Base-by-base conservation (phyloP, 805 yeast species). In the Lachancea meyersii region DNA sequence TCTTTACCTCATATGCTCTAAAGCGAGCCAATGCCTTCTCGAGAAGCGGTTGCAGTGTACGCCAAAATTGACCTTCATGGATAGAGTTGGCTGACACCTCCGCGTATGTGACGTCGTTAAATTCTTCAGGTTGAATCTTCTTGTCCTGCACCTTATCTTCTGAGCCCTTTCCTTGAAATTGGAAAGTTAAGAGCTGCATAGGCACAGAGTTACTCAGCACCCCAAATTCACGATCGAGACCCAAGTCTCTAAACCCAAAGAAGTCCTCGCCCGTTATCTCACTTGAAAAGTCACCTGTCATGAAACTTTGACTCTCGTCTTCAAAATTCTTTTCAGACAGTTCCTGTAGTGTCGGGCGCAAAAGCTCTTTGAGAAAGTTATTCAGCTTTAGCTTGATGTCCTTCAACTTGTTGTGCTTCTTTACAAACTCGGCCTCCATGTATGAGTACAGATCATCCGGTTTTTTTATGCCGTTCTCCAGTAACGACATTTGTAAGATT, bases 211-310 rank as follows among this genome's bases (percentile, higher is more conserved):
- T 75, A 22, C 89, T 82, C 38, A 88, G 65, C 58, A 91, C 69
- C 9, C 91, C 89, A 60, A 87, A 83, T 61, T 93, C 99, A 54
- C 82, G 86, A 55, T 91, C 97, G 41, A 93, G 68, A 0, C 98
- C 98, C 37, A 93, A 70, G 51, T 91, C 97, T 58, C 77, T 84
- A 70, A 93, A 94, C 0, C 99, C 99, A 67, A 94, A 94, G 73
- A 89, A 93, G 65, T 93, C 99, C 54, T 91, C 98, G 5, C 97
- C 98, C 1, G 68, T 63, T 30, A 93, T 68, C 47, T 89, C 96
- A 53, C 77, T 82, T 1, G 96, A 83, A 61, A 93, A 93, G 55
- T 89, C 97, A 45, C 99, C 99, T 23, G 93, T 84, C 50, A 91
- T 65, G 59, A 89, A 93, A 62, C 91, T 96, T 49, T 93, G 97